A percentile compares a stretch with the other conserved stretches of the same genome.
Conservation (phyloP, 768 basidiomycete genomes). For the Tricholoma furcatifolium region DNA sequence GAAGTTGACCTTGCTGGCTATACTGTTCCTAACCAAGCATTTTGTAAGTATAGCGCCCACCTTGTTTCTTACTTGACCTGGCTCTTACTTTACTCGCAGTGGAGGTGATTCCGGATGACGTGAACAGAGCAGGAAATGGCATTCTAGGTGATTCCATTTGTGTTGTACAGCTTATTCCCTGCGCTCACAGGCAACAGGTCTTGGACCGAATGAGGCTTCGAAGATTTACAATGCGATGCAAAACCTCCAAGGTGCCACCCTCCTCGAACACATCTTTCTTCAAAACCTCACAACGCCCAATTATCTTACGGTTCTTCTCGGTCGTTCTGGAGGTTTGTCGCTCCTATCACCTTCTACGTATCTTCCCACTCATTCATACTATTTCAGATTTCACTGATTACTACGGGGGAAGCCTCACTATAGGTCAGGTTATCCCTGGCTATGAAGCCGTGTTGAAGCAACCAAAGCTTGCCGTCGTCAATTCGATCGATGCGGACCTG, state of each 20-base stretch:
- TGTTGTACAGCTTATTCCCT: background rate
- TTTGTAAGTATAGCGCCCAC: constrained; percentile 36
- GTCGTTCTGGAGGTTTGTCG: constrained; percentile 43
- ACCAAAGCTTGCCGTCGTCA: constrained; percentile 49
- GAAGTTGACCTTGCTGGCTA: constrained; percentile 43
- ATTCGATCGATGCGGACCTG: constrained; percentile 42
- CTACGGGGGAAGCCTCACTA: constrained; percentile 60
- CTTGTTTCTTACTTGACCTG: background rate
- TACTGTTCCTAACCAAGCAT: constrained; percentile 43
- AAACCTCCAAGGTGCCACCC: constrained; percentile 43
- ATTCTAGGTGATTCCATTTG: constrained; percentile 21
- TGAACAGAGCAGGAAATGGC: constrained; percentile 29
- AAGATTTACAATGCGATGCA: constrained; percentile 36
- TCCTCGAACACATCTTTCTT: constrained; percentile 64
- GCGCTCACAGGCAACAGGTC: constrained; percentile 43
- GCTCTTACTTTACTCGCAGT: constrained; percentile 29
- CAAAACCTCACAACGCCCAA: constrained; percentile 59
- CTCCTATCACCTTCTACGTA: background rate
- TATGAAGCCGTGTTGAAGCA: constrained; percentile 49
- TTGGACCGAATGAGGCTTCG: constrained; percentile 63
- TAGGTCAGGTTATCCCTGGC: constrained; percentile 55
- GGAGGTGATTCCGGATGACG: constrained; percentile 30
- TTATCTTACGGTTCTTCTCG: constrained; percentile 62
- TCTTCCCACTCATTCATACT: constrained; percentile 6
- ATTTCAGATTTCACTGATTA: constrained; percentile 41